Evolutionary conservation across 345 rosid species (phyloP).

Genomic region (Cardiospermum halicacabum): DNA sequence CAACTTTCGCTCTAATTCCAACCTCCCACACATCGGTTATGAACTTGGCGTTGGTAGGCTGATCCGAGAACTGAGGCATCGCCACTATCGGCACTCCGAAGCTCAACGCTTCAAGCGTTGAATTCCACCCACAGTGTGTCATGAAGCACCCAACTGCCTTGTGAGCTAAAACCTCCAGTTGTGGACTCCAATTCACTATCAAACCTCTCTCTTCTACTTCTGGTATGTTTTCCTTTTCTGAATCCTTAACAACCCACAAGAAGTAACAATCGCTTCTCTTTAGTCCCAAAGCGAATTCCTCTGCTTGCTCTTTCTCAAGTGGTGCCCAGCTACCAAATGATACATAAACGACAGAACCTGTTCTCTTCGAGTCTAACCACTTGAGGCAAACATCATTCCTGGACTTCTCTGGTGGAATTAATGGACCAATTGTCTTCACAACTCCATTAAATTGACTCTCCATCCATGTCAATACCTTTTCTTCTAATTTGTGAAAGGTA

Average conservation of each 20-base stretch:
- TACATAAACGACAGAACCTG: neutral
- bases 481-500: conserved; percentile 37
- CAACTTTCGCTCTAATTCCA: neutral
- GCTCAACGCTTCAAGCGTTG: neutral
- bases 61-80: neutral
- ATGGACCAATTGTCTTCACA: neutral
- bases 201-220: neutral
- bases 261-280: neutral
- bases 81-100: neutral
- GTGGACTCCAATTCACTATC: neutral
- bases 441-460: neutral
- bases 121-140: neutral
- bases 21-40: neutral
- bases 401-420: neutral
- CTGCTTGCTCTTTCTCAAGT: neutral
- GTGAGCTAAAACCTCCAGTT: neutral
- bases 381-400: neutral
- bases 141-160: neutral
- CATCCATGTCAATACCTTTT: conserved; percentile 28
- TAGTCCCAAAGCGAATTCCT: neutral
- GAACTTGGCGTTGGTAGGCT: neutral
- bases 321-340: neutral
- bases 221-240: neutral
- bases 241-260: neutral
- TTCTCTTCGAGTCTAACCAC: neutral